Base-by-base conservation (phyloP, 768 basidiomycete species). In the Boletellus ananas region DNA sequence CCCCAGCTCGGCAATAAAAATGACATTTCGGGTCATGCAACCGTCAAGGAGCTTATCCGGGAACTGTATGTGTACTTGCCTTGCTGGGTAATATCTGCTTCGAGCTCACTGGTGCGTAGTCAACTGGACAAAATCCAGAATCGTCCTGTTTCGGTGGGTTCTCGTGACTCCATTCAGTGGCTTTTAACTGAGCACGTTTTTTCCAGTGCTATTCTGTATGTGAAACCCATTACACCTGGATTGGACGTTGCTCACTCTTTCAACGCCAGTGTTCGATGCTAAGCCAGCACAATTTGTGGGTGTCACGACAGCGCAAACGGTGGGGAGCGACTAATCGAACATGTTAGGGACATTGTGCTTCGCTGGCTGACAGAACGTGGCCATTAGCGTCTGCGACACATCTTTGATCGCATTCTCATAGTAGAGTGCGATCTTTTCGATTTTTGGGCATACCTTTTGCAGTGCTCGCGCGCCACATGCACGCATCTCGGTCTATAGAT, bases 1-100 rank as follows among this genome's bases (percentile, higher is more conserved):
- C 27, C 6, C 12, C 11, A 90, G 89, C 76, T 96, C 18, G 94
- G 93, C 4, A 96, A 96, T 70, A 96, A 96, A 72, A 95, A 92
- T 57, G 94, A 96, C 65, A 57, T 95, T 2, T 78, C 84, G 3
- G 80, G 76, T 9, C 89, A 91, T 52, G 80, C 84, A 13, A 66
- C 83, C 9, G 87, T 94, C 3, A 88, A 93, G 56, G 90, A 93
- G 42, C 72, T 96, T 35, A 96, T 96, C 46, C 77, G 74, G 41
- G 79, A 79, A 45, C 70, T 94, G 92, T 88, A 58, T 54, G 84
- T 47, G 21, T 3, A 3, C 33, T 25, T 17, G 9, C 34, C 17
- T 0, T 7, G 13, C 9, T n/a, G 18, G 16, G 18, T 6, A 16
- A 23, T 14, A 0, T 20, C 4, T 29, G 12, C 7, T 25, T 18